Percentiles rank a stretch among this genome's conserved stretches.
Evolutionary conservation across 768 basidiomycete species (phyloP).

Genomic region (Podaxis mareebaensis): DNA sequence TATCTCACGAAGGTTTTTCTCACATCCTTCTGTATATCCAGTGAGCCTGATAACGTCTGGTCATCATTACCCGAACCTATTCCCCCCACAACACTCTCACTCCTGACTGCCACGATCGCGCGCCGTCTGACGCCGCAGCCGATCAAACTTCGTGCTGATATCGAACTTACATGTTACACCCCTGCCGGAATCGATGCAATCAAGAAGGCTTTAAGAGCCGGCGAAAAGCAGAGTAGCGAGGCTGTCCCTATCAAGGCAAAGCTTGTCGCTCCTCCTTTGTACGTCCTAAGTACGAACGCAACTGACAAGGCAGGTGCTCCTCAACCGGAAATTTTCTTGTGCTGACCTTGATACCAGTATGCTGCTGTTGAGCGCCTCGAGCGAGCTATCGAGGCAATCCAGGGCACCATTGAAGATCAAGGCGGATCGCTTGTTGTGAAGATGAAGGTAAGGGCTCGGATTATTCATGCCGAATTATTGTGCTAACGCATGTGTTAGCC

Average conservation of each 20-base stretch:
- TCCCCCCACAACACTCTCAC: slow-evolving; percentile 53
- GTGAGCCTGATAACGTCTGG: slow-evolving; percentile 74
- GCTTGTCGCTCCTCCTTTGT: slow-evolving; percentile 93
- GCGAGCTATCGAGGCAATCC: slow-evolving; percentile 90
- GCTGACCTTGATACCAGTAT: slow-evolving; percentile 41
- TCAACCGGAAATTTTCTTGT: neutral
- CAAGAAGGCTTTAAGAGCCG: slow-evolving; percentile 85
- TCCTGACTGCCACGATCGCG: slow-evolving; percentile 83
- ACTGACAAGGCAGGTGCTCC: slow-evolving; percentile 79
- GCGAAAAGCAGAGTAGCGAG: slow-evolving; percentile 85
- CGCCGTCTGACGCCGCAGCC: slow-evolving; percentile 96
- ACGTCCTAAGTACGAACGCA: slow-evolving; percentile 93
- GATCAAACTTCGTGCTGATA: slow-evolving; percentile 97
- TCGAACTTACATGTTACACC: slow-evolving; percentile 95
- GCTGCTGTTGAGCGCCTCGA: slow-evolving; percentile 93
- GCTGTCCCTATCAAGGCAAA: slow-evolving; percentile 96
- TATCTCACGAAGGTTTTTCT: neutral
- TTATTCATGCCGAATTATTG: neutral
- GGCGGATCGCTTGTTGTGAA: slow-evolving; percentile 90
- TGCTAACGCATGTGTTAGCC: slow-evolving; percentile 54
- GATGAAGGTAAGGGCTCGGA: slow-evolving; percentile 74
- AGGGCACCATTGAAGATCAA: slow-evolving; percentile 76
- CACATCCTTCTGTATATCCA: slow-evolving; percentile 20
- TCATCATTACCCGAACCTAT: slow-evolving; percentile 61
- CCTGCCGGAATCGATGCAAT: slow-evolving; percentile 97